Percentiles rank a stretch among this genome's conserved stretches.
These are phyloP conservation scores for Entomortierella chlamydospora DNA, from an alignment of 192 early-diverging fungal species.

Conservation along the genomic window DNA sequence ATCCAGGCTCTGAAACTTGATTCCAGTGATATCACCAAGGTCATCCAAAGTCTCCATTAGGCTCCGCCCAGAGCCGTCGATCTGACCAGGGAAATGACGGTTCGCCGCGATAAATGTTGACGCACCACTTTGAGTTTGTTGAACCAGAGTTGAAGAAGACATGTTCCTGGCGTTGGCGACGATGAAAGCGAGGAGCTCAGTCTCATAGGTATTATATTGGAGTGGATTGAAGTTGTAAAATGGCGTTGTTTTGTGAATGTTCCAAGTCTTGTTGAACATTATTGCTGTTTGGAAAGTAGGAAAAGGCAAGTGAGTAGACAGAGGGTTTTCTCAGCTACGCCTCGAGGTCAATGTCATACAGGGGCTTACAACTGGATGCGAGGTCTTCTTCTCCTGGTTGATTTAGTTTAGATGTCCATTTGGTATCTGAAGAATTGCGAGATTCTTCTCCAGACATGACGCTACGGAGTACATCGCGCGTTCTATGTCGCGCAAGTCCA, in stretches of 20 bases:
- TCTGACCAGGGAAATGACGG: conserved; percentile 29
- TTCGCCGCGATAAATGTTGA: conserved; percentile 1
- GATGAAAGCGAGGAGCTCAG: conserved; percentile 33
- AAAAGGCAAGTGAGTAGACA: not conserved
- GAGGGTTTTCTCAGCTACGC: not conserved
- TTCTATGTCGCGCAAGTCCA: too few relatives aligned
- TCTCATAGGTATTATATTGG: conserved; percentile 16
- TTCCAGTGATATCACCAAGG: conserved; percentile 28
- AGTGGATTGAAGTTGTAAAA: conserved; percentile 24
- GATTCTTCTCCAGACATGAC: too few relatives aligned
- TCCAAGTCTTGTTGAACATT: conserved; percentile 47
- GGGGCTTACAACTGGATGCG: too few relatives aligned
- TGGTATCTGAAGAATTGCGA: too few relatives aligned
- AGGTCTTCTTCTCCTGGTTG: too few relatives aligned
- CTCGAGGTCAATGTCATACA: not conserved
- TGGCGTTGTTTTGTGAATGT: conserved; percentile 37
- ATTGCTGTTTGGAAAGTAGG: conserved; percentile 1
- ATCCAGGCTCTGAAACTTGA: conserved; percentile 16
- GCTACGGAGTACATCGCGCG: too few relatives aligned
- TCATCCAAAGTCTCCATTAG: conserved; percentile 27
- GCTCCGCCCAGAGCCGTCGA: conserved; percentile 27
- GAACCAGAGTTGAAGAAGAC: conserved; percentile 6
- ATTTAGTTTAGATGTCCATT: too few relatives aligned
- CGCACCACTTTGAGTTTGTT: not conserved
- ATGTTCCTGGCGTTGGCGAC: conserved; percentile 37